Evolutionary conservation across 345 rosid genomes (phyloP).

Genomic region (Mercurialis annua): DNA sequence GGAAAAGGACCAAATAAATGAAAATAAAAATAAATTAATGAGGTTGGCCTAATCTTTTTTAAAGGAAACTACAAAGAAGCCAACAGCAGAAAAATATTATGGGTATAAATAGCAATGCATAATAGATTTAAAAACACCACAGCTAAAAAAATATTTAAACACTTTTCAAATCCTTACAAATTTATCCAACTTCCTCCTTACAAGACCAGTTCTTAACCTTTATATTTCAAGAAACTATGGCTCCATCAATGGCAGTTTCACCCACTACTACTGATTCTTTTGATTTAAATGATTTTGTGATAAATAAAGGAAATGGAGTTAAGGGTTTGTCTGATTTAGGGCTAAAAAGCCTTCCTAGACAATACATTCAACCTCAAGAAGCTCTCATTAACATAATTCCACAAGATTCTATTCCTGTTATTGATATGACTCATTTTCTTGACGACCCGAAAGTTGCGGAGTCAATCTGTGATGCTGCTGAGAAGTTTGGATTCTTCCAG

Average conservation of each 20-base stretch:
- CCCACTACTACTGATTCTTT: not conserved
- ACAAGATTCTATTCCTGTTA: conserved; percentile 15
- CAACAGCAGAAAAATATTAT: too few species aligned
- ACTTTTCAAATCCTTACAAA: not conserved
- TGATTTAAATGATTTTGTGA: conserved; percentile 16
- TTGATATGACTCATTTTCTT: conserved; percentile 15
- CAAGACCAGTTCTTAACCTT: not conserved
- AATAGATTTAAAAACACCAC: not conserved
- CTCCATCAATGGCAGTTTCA: not conserved
- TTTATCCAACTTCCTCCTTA: not conserved
- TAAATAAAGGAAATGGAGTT: conserved; percentile 23
- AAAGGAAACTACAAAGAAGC: too few species aligned
- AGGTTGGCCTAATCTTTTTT: too few species aligned
- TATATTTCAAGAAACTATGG: conserved; percentile 3
- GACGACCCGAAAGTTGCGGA: conserved; percentile 12
- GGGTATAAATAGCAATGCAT: not conserved
- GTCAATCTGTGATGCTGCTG: conserved; percentile 22
- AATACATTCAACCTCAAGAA: conserved; percentile 16
- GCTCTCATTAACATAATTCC: not conserved
- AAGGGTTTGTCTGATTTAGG: conserved; percentile 21
- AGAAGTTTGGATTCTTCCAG: conserved; percentile 20
- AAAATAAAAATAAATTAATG: too few species aligned
- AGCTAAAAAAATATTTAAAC: not conserved
- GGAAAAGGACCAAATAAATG: too few species aligned
- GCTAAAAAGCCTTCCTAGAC: conserved; percentile 11